These are phyloP conservation scores for Penicillium coffeae DNA, from an alignment of 495 filamentous ascomycete genomes.

Conservation along the genomic window DNA sequence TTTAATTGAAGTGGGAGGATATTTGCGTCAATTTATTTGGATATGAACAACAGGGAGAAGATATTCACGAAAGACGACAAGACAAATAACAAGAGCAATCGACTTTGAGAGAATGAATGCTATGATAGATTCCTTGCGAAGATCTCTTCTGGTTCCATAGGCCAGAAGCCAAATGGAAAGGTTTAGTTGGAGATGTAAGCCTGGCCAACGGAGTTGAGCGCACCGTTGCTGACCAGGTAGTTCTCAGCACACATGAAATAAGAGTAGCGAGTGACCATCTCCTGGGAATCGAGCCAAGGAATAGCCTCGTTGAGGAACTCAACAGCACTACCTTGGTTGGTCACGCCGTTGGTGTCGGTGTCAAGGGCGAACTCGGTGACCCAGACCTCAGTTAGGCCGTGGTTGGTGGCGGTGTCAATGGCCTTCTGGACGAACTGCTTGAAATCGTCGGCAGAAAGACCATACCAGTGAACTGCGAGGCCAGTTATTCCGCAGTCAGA, in stretches of 20 bases:
- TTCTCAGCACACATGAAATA: slow-evolving; percentile 67
- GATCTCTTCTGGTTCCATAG: too few relatives aligned
- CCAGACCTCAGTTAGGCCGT: slow-evolving; percentile 62
- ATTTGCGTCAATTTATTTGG: not conserved
- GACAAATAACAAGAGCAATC: too few relatives aligned
- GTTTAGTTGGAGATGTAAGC: slow-evolving; percentile 18
- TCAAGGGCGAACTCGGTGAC: slow-evolving; percentile 69
- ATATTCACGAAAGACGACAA: not conserved
- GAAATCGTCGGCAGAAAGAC: slow-evolving; percentile 48
- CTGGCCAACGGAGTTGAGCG: slow-evolving; percentile 23
- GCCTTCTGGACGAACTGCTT: slow-evolving; percentile 54
- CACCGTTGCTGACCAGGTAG: slow-evolving; percentile 25
- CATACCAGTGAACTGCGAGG: slow-evolving; percentile 71
- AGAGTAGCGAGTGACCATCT: slow-evolving; percentile 65
- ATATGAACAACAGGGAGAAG: not conserved
- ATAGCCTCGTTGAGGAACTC: slow-evolving; percentile 55
- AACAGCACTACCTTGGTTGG: slow-evolving; percentile 39
- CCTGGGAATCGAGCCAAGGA: slow-evolving; percentile 62
- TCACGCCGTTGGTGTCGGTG: slow-evolving; percentile 38
- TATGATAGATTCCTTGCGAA: too few relatives aligned
- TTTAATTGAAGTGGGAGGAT: not conserved
- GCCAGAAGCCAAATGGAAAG: too few relatives aligned
- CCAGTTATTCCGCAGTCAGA: slow-evolving; percentile 60
- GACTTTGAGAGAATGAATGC: too few relatives aligned
- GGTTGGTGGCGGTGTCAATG: slow-evolving; percentile 34